phyloP scores from a whole-genome alignment of 768 basidiomycete species.

The Rhizopogon roseolus region DNA sequence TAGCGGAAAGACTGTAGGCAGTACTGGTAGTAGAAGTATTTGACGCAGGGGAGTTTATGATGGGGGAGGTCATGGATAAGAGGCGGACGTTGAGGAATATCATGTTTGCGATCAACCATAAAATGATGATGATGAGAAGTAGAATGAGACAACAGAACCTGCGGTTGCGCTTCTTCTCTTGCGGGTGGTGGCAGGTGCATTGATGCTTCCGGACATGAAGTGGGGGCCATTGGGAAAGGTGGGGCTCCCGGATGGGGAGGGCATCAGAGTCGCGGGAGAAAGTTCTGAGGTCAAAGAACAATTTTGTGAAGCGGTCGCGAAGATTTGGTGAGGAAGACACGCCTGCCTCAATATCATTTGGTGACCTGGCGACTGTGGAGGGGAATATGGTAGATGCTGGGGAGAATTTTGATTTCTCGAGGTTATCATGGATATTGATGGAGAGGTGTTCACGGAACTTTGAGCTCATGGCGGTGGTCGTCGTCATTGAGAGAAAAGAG shows the following conservation, averaged over 20 bases:
- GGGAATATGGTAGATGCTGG: slow-evolving; percentile 34
- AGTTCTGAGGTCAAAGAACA: slow-evolving; percentile 31
- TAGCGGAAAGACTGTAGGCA: slow-evolving; percentile 28
- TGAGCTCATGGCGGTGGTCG: slow-evolving; percentile 19
- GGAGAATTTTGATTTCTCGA: slow-evolving; percentile 38
- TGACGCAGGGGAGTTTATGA: slow-evolving; percentile 3
- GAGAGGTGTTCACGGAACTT: slow-evolving; percentile 28
- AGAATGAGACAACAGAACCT: slow-evolving; percentile 25
- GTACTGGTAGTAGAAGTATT: slow-evolving; percentile 18
- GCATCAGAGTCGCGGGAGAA: slow-evolving; percentile 20
- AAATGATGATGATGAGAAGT: slow-evolving; percentile 33
- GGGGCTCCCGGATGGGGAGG: slow-evolving; percentile 18
- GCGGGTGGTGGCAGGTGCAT: slow-evolving; percentile 17
- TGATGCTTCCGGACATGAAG: slow-evolving; percentile 34
- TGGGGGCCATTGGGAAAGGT: slow-evolving; percentile 31
- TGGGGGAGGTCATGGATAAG: slow-evolving; percentile 13
- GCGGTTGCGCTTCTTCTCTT: slow-evolving; percentile 24
- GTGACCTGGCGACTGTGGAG: slow-evolving; percentile 10
- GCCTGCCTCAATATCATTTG: slow-evolving; percentile 24
- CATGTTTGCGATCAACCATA: slow-evolving; percentile 38
- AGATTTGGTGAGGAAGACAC: slow-evolving; percentile 13
- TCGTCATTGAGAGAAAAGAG: background rate
- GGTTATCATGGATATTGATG: slow-evolving; percentile 9
- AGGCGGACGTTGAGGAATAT: slow-evolving; percentile 34
- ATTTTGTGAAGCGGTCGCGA: slow-evolving; percentile 30